Evolutionary conservation across 2,329 filamentous ascomycete species (phyloP).

Genomic region (Achaetomium macrosporum): DNA sequence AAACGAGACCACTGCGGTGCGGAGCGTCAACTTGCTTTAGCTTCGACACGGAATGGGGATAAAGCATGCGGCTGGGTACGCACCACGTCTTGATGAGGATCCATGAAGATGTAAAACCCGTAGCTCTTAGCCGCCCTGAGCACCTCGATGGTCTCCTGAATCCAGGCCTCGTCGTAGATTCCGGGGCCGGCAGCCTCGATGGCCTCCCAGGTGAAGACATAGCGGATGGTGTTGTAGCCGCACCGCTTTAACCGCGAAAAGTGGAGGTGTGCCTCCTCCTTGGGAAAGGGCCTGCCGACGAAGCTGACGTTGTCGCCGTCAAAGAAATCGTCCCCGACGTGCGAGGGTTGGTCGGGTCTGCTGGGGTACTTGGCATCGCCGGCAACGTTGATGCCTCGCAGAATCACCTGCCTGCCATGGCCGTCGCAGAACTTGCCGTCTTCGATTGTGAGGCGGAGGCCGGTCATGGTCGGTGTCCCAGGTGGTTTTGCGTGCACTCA

Average conservation of each 20-base stretch:
- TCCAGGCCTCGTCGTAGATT: constrained; percentile 89
- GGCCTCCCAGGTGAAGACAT: constrained; percentile 99
- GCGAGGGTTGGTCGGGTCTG: constrained; percentile 73
- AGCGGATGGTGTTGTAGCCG: constrained; percentile 94
- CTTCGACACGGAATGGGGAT: background rate
- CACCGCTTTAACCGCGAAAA: constrained; percentile 80
- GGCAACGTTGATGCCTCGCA: constrained; percentile 91
- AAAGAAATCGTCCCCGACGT: constrained; percentile 74
- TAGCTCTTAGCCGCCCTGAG: constrained; percentile 80
- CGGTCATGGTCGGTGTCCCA: constrained; percentile 51
- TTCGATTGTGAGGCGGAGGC: constrained; percentile 75
- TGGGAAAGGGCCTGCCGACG: constrained; percentile 74
- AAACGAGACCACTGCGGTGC: constrained; percentile 76
- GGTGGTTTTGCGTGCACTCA: background rate
- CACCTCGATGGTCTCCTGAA: constrained; percentile 81
- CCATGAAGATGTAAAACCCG: constrained; percentile 96
- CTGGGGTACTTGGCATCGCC: constrained; percentile 87
- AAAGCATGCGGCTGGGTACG: constrained; percentile 29
- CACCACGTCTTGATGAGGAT: constrained; percentile 96
- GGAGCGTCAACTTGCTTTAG: constrained; percentile 11
- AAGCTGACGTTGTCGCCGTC: constrained; percentile 90
- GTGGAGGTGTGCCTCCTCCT: constrained; percentile 77
- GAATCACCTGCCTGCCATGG: constrained; percentile 74
- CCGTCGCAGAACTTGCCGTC: constrained; percentile 77
- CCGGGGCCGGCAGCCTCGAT: constrained; percentile 89